Percentiles rank a stretch among this genome's conserved stretches.
Evolutionary conservation across 1,139 yeast genomes (phyloP).

Genomic region (Insectozyma bohioensis): DNA sequence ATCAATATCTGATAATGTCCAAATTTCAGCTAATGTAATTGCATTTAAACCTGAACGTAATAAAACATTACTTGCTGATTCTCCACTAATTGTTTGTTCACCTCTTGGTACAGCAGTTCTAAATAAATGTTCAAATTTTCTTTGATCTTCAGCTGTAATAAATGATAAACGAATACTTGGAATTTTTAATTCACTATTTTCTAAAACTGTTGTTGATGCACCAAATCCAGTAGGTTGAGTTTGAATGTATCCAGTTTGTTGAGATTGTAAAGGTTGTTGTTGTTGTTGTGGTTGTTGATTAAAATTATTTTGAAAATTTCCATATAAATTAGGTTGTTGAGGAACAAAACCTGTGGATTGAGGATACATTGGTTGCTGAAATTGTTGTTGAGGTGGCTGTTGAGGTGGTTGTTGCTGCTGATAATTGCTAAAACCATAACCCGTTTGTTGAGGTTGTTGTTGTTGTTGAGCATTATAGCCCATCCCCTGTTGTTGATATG

Average conservation of each 20-base stretch:
- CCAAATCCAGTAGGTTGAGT: conserved; percentile 40
- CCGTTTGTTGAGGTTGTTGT: conserved; percentile 20
- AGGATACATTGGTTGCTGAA: conserved; percentile 9
- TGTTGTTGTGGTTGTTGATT: conserved; percentile 11
- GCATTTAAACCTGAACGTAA: conserved; percentile 80
- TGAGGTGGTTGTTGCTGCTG: conserved; percentile 18
- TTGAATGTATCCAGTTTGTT: conserved; percentile 35
- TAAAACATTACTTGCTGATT: conserved; percentile 74
- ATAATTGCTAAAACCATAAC: conserved; percentile 23
- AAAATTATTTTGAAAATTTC: conserved; percentile 15
- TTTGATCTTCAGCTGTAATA: conserved; percentile 81
- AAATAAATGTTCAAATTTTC: conserved; percentile 79
- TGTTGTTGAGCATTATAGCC: conserved; percentile 24
- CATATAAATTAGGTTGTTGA: conserved; percentile 16
- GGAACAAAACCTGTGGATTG: conserved; percentile 13
- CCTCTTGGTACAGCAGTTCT: conserved; percentile 74
- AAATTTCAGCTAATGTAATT: conserved; percentile 76
- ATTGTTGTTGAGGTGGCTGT: conserved; percentile 7
- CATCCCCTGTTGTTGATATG: conserved; percentile 32
- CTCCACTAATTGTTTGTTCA: conserved; percentile 75
- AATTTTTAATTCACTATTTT: conserved; percentile 47
- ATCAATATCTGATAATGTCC: conserved; percentile 88
- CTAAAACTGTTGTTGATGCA: conserved; percentile 27
- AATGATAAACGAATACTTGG: conserved; percentile 78
- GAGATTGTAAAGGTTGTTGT: conserved; percentile 25